phyloP scores from a whole-genome alignment of 83 land plant genomes.

The Picea mariana region DNA sequence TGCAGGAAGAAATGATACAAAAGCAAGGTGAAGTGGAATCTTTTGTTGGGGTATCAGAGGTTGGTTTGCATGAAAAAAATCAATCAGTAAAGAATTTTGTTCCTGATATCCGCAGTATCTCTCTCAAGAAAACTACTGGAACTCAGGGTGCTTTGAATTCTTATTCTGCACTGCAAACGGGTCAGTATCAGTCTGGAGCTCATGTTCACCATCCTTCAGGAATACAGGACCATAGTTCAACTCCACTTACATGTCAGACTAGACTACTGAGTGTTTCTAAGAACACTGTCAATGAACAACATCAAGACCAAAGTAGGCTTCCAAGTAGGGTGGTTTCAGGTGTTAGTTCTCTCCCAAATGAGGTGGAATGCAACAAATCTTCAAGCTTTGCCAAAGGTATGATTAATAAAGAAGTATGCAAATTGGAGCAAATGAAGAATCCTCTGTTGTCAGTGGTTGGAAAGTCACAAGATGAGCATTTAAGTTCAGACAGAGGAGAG shows the following conservation, averaged over 20 bases:
- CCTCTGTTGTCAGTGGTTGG: not conserved
- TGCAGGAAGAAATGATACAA: constrained; percentile 8
- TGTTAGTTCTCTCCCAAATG: not conserved
- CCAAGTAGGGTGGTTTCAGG: constrained; percentile 6
- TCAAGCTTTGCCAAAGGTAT: not conserved
- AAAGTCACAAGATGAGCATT: not conserved
- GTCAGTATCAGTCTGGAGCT: constrained; percentile 10
- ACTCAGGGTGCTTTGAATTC: constrained; percentile 29
- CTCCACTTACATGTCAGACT: constrained; percentile 18
- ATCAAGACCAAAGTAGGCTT: constrained; percentile 13
- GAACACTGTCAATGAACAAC: constrained; percentile 1
- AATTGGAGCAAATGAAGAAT: not conserved
- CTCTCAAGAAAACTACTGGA: constrained; percentile 24
- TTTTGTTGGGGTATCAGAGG: not conserved
- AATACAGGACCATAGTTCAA: not conserved
- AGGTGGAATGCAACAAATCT: not conserved
- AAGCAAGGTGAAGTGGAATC: not conserved
- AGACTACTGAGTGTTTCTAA: constrained; percentile 8
- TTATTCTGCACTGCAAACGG: constrained; percentile 20
- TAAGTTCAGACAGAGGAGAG: not conserved
- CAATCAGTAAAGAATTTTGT: not conserved
- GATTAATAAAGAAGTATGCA: constrained; percentile 2
- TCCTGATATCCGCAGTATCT: not conserved
- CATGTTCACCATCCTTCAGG: not conserved
- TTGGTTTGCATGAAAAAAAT: not conserved